phyloP scores from a whole-genome alignment of 768 basidiomycete genomes.

The Boletus patriciae region DNA sequence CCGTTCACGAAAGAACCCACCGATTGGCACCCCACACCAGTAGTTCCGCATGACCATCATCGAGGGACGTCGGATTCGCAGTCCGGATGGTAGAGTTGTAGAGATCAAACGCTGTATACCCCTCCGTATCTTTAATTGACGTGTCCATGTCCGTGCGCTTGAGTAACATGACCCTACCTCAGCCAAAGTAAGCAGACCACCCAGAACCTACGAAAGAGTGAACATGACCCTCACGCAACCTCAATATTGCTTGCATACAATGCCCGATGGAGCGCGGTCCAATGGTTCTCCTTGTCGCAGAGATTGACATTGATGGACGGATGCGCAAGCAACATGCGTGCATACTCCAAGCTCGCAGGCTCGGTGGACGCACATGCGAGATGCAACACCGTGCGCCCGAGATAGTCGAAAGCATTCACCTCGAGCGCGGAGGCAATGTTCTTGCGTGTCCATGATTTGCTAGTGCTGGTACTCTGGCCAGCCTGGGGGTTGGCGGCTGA shows the following conservation, averaged over 20 bases:
- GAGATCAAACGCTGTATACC: conserved; percentile 88
- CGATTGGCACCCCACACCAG: conserved; percentile 88
- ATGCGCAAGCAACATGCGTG: conserved; percentile 71
- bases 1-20: conserved; percentile 33
- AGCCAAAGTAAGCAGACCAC: conserved; percentile 18
- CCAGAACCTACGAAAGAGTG: neutral
- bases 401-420: conserved; percentile 69
- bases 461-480: conserved; percentile 45
- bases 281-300: conserved; percentile 79
- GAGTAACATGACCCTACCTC: conserved; percentile 67
- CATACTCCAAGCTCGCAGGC: conserved; percentile 67
- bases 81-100: conserved; percentile 87
- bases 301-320: conserved; percentile 78
- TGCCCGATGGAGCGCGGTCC: conserved; percentile 89
- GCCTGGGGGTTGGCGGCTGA: conserved; percentile 34
- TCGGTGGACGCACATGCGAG: conserved; percentile 70
- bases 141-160: conserved; percentile 72
- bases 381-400: conserved; percentile 80
- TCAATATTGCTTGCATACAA: conserved; percentile 77
- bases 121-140: conserved; percentile 78
- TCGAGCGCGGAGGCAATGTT: conserved; percentile 43
- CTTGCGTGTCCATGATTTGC: conserved; percentile 59
- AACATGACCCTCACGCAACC: conserved; percentile 51
- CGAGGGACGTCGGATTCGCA: conserved; percentile 54
- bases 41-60: conserved; percentile 51